phyloP scores from a whole-genome alignment of 305 asterid species.

The Fraxinus baroniana region DNA sequence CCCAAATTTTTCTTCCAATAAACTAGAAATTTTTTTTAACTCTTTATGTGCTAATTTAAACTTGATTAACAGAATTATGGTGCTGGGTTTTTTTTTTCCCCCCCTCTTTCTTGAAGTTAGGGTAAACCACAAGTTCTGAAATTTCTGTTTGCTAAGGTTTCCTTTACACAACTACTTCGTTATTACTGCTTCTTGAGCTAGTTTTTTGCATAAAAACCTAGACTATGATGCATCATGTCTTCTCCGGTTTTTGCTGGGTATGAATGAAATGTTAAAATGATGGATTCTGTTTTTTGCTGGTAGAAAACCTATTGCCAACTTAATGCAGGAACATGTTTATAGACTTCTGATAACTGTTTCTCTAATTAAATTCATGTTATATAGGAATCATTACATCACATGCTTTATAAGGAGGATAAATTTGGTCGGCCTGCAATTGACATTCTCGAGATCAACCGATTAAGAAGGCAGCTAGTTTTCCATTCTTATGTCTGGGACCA shows the following conservation, averaged over 20 bases:
- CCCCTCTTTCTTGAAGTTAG: neutral
- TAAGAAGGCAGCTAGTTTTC: conserved; percentile 61
- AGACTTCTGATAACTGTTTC: neutral
- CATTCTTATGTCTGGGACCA: conserved; percentile 82
- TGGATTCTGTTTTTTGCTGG: conserved; percentile 24
- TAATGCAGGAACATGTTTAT: neutral
- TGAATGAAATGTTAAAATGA: conserved; percentile 10
- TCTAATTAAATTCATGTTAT: conserved; percentile 16
- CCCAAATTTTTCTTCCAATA: conserved; percentile 19
- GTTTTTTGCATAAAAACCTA: conserved; percentile 14
- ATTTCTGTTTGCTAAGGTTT: conserved; percentile 13
- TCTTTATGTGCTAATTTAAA: conserved; percentile 10
- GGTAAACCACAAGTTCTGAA: conserved; percentile 9
- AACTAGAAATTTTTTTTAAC: neutral
- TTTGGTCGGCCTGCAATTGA: conserved; percentile 61
- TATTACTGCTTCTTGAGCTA: conserved; percentile 14
- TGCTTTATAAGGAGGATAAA: conserved; percentile 40
- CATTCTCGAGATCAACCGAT: conserved; percentile 74
- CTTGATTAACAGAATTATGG: neutral
- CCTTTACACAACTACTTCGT: conserved; percentile 4
- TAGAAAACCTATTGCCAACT: neutral
- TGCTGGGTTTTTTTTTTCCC: neutral
- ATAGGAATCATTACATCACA: conserved; percentile 51
- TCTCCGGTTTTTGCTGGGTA: neutral
- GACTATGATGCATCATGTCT: conserved; percentile 3